Evolutionary conservation across 192 early-diverging fungal species (phyloP).

Genomic region (Rhizophagus clarus): DNA sequence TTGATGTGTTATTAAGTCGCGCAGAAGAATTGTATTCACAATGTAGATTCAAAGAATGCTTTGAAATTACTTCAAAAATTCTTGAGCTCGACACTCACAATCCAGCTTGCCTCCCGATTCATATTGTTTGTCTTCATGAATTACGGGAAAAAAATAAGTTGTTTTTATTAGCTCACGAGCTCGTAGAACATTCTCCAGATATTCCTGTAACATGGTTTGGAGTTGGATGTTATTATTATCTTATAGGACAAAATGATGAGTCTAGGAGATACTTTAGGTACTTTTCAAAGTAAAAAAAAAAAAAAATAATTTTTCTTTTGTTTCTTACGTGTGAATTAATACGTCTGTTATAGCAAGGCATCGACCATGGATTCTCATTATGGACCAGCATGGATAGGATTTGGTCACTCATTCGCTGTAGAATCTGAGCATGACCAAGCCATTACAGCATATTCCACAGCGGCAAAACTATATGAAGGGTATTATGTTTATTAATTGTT

Average conservation of each 20-base stretch:
- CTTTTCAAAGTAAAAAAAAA: neutral
- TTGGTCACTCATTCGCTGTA: conserved; percentile 75
- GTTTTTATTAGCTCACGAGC: conserved; percentile 71
- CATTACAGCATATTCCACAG: conserved; percentile 69
- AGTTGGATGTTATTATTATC: conserved; percentile 78
- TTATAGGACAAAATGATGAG: conserved; percentile 59
- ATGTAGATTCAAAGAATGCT: conserved; percentile 50
- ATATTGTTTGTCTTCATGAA: conserved; percentile 70
- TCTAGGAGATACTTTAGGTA: conserved; percentile 46
- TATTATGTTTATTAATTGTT: conserved; percentile 36
- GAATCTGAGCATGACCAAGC: conserved; percentile 80
- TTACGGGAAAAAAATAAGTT: conserved; percentile 64
- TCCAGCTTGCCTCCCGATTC: conserved; percentile 57
- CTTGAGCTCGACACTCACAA: conserved; percentile 61
- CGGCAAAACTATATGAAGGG: conserved; percentile 68
- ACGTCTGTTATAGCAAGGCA: conserved; percentile 49
- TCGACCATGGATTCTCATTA: conserved; percentile 61
- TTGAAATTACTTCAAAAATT: conserved; percentile 56
- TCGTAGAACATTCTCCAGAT: conserved; percentile 66
- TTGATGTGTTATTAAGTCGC: conserved; percentile 51
- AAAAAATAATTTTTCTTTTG: neutral
- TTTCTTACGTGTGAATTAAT: neutral
- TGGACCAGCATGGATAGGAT: conserved; percentile 78
- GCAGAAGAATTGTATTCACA: conserved; percentile 60
- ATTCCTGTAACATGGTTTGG: conserved; percentile 70